phyloP scores from a whole-genome alignment of 805 yeast species.

The Zygosaccharomyces kombuchaensis region DNA sequence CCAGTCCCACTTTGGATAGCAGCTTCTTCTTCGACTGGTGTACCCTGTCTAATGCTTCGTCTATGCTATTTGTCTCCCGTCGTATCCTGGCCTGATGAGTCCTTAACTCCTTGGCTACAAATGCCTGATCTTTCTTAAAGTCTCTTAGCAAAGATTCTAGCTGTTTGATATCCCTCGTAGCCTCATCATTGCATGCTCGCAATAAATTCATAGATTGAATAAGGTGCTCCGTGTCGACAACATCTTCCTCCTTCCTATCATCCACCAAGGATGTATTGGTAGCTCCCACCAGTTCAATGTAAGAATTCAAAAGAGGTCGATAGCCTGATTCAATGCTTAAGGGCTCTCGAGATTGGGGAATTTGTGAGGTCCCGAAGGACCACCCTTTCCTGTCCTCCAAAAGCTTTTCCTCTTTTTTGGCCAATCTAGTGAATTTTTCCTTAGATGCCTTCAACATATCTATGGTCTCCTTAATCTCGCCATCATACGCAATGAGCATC shows the following conservation, averaged over 20 bases:
- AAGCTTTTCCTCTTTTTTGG: constrained; percentile 11
- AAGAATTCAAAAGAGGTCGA: constrained; percentile 20
- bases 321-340: constrained; percentile 17
- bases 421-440: constrained; percentile 14
- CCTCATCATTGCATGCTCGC: constrained; percentile 9
- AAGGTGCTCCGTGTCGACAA: constrained; percentile 1
- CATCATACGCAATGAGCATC: constrained; percentile 25
- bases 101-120: constrained; percentile 24
- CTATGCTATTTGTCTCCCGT: constrained; percentile 11
- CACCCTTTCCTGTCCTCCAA: constrained; percentile 8
- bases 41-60: constrained; percentile 14
- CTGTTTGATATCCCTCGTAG: constrained; percentile 18
- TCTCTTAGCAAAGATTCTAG: constrained; percentile 21
- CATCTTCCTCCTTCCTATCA: not conserved
- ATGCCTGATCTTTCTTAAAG: constrained; percentile 24
- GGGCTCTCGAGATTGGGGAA: not conserved
- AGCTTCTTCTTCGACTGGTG: constrained; percentile 14
- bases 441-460: constrained; percentile 11
- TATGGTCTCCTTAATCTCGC: constrained; percentile 24
- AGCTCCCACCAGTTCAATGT: constrained; percentile 27
- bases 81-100: constrained; percentile 15
- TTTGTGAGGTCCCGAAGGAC: constrained; percentile 6
- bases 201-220: constrained; percentile 5
- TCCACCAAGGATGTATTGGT: constrained; percentile 20
- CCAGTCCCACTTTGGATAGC: constrained; percentile 18